These are phyloP conservation scores for Corymbia maculata DNA, from an alignment of 345 rosid species.

Conservation along the genomic window DNA sequence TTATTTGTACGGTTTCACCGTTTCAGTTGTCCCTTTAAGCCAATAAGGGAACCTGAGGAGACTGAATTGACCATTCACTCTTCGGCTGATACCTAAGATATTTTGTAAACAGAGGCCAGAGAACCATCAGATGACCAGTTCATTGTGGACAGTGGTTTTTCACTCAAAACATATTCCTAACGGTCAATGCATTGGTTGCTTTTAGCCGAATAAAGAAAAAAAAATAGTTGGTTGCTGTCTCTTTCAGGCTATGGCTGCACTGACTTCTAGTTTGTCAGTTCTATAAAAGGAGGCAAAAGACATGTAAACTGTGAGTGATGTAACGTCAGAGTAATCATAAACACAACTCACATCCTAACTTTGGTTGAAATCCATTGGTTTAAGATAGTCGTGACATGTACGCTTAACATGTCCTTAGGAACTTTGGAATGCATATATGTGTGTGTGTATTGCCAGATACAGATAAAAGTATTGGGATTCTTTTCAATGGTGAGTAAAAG, in stretches of 20 bases:
- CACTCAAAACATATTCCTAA: background rate
- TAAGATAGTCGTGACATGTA: background rate
- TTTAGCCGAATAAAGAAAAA: background rate
- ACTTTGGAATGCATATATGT: background rate
- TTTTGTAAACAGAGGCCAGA: background rate
- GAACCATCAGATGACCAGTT: background rate
- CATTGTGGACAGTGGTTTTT: background rate
- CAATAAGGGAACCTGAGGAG: too few relatives aligned
- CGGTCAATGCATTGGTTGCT: background rate
- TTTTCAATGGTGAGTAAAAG: background rate
- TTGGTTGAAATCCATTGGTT: background rate
- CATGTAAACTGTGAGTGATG: background rate
- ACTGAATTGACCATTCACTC: background rate
- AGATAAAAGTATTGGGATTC: background rate
- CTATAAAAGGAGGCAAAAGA: background rate
- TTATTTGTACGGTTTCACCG: background rate
- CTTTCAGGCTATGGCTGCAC: background rate
- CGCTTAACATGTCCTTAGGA: background rate
- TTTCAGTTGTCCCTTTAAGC: too few relatives aligned
- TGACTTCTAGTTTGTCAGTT: background rate
- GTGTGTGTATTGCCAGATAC: background rate
- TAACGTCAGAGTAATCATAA: background rate
- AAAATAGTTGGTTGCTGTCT: background rate
- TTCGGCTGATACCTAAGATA: background rate
- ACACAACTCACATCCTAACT: background rate